Percentiles rank a stretch among this genome's conserved stretches.
phyloP scores from a whole-genome alignment of 1,284 basidiomycete species.

The Rhodotorula sp. region DNA sequence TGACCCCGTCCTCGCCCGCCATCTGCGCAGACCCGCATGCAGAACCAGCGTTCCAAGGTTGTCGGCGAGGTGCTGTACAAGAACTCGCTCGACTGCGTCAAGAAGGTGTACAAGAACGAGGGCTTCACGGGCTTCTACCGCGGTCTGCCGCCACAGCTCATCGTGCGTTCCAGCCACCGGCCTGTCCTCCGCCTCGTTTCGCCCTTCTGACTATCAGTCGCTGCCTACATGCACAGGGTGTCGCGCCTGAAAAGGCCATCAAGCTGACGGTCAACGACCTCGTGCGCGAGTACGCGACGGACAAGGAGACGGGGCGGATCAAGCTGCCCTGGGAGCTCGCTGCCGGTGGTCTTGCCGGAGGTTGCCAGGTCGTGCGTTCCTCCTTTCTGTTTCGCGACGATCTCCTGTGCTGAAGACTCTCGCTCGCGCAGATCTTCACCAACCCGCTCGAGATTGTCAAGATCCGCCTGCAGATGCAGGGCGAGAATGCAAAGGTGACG shows the following conservation, averaged over 20 bases:
- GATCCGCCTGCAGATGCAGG: constrained; percentile 94
- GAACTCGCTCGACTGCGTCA: constrained; percentile 86
- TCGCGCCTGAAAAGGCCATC: constrained; percentile 97
- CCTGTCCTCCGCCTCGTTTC: not conserved
- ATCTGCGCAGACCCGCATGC: constrained; percentile 77
- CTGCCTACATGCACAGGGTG: constrained; percentile 63
- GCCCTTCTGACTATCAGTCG: not conserved
- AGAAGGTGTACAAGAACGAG: constrained; percentile 93
- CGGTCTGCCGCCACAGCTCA: constrained; percentile 89
- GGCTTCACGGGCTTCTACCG: constrained; percentile 90
- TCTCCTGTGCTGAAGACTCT: not conserved
- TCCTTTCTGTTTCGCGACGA: not conserved
- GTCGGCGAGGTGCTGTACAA: constrained; percentile 93
- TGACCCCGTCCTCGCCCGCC: not conserved
- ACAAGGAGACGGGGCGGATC: constrained; percentile 93
- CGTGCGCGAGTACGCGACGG: constrained; percentile 77
- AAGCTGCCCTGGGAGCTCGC: constrained; percentile 80
- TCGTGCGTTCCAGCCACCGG: constrained; percentile 67
- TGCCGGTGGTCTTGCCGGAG: constrained; percentile 91
- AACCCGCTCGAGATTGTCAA: constrained; percentile 68
- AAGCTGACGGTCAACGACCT: constrained; percentile 93
- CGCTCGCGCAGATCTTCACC: constrained; percentile 36
- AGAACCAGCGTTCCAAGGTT: constrained; percentile 93
- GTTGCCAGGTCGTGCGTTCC: constrained; percentile 87
- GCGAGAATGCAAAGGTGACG: constrained; percentile 77